Evolutionary conservation across 2,329 filamentous ascomycete species (phyloP).

Genomic region (Fusarium palustre): DNA sequence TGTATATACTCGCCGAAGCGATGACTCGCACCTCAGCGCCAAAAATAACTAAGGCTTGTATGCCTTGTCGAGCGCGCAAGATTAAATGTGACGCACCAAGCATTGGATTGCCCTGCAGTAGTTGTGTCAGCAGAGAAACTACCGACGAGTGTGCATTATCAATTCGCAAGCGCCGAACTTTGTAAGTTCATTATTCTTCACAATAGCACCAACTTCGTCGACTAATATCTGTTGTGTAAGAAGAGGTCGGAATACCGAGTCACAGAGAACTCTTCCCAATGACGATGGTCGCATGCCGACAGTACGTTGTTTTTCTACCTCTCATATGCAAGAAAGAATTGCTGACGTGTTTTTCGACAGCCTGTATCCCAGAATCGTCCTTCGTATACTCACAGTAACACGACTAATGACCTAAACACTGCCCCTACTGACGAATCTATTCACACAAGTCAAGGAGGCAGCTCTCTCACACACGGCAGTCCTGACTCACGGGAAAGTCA

Average conservation of each 20-base stretch:
- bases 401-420: background rate
- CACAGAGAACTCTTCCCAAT: background rate
- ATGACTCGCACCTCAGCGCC: slow-evolving; percentile 1
- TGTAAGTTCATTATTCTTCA: background rate
- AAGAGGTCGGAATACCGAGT: background rate
- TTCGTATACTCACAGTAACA: background rate
- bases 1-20: too few species aligned
- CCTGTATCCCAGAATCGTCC: background rate
- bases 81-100: slow-evolving; percentile 37
- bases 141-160: slow-evolving; percentile 15
- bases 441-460: background rate
- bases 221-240: background rate
- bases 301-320: background rate
- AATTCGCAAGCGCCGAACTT: slow-evolving; percentile 25
- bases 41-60: slow-evolving; percentile 36
- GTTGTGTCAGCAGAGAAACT: slow-evolving; percentile 27
- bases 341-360: fast-evolving
- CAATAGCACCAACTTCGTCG: fast-evolving
- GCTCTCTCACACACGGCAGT: background rate
- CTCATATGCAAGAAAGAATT: background rate
- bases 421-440: background rate
- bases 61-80: slow-evolving; percentile 36
- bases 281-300: background rate
- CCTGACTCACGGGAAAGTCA: background rate
- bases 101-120: slow-evolving; percentile 28